Base-by-base conservation (phyloP, 73 alveolate genomes). In the Paramecium caudatum region DNA sequence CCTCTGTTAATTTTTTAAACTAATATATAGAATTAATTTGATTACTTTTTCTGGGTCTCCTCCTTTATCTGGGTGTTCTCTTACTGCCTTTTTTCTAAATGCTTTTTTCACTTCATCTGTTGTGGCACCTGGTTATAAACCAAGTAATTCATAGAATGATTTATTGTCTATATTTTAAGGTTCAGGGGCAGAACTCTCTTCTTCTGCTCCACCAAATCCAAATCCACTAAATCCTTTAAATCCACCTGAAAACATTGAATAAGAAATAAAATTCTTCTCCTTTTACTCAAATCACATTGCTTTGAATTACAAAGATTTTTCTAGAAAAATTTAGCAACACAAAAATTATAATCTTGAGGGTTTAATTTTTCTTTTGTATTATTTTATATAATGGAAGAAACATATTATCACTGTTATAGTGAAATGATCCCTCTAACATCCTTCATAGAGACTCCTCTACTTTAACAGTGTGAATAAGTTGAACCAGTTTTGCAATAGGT, bases 41-140 rank as follows among this genome's bases (percentile, higher is more conserved):
- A 49, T 34, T 82, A 50, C 84, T 41, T 82, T 96, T 91, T 97
- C 96, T 34, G 98, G 97, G 61, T 93, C 98, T 32, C 99, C 99
- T 9, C 99, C 99, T 91, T 98, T 98, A 74, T 98, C 99, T 50
- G 99, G 99, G 93, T 98, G 99, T 82, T 96, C 96, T 84, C 96
- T 94, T 21, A 90, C 85, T 48, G 99, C 99, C 84, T 78, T 82
- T 82, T 96, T 96, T 84, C 98, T 92, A 94, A 90, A 98, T 4
- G 99, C 98, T 70, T 95, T 96, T 81, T 93, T 96, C 80, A 98
- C 90, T 34, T 98, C 99, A 50, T 95, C 98, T 55, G 90, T 81
- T 10, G 98, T 47, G 3, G 99, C 98, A 13, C 50, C 94, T 92
- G 96, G 91, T 43, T 91, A 92, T 43, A 98, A 98, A 37, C 99